Evolutionary conservation across 108 stramenopile species (phyloP).

Genomic region (Cyclostephanos tholiformis): DNA sequence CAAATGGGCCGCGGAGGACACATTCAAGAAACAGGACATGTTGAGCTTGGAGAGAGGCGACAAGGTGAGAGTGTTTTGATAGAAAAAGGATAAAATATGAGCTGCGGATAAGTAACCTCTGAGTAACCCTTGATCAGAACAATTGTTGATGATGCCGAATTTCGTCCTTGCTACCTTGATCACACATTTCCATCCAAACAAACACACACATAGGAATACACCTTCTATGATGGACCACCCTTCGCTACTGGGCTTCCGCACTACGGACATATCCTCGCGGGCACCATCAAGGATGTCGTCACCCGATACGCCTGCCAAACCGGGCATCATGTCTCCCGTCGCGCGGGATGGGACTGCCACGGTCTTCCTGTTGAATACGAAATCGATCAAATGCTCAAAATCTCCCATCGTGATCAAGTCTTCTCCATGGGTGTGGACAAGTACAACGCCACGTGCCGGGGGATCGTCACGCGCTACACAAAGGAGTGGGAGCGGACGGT

Average conservation of each 20-base stretch:
- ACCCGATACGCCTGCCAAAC: conserved; percentile 97
- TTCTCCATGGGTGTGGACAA: conserved; percentile 96
- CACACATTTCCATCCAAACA: background rate
- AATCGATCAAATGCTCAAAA: conserved; percentile 95
- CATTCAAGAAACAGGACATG: conserved; percentile 73
- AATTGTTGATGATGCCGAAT: background rate
- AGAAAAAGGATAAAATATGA: background rate
- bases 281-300: conserved; percentile 99
- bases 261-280: conserved; percentile 99
- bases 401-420: conserved; percentile 95
- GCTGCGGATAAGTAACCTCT: background rate
- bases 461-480: conserved; percentile 96
- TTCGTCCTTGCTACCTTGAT: background rate
- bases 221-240: conserved; percentile 99
- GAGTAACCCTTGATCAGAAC: background rate
- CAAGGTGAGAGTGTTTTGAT: conserved; percentile 56
- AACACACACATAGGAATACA: conserved; percentile 66
- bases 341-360: conserved; percentile 99
- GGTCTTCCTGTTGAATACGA: conserved; percentile 99
- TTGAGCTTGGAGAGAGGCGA: conserved; percentile 75
- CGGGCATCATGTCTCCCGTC: conserved; percentile 90
- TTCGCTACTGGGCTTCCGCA: conserved; percentile 99
- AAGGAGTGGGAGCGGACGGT: conserved; percentile 97
- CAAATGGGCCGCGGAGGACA: conserved; percentile 77
- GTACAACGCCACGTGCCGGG: conserved; percentile 97